phyloP scores from a whole-genome alignment of 768 basidiomycete genomes.

The Trametes elegans region DNA sequence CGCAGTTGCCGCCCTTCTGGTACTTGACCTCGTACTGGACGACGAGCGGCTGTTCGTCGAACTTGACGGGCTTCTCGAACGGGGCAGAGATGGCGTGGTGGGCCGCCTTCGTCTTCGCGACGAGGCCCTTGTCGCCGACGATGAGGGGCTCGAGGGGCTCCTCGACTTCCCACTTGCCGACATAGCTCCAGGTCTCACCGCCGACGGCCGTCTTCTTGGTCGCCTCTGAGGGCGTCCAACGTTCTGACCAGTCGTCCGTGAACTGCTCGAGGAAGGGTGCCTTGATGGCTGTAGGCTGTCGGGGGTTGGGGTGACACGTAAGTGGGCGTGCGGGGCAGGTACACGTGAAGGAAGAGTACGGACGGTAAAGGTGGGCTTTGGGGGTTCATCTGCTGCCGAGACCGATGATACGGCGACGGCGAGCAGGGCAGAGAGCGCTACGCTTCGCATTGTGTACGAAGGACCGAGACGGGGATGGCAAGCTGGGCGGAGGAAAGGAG shows the following conservation, averaged over 20 bases:
- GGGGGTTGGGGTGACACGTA: constrained; percentile 13
- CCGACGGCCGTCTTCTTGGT: constrained; percentile 98
- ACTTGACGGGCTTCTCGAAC: constrained; percentile 74
- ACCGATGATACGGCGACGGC: constrained; percentile 65
- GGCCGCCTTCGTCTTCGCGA: constrained; percentile 95
- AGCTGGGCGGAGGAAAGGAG: constrained; percentile 35
- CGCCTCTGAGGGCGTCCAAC: constrained; percentile 96
- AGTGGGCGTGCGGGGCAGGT: neutral
- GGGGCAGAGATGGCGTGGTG: constrained; percentile 99
- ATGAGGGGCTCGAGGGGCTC: constrained; percentile 76
- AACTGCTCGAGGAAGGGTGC: constrained; percentile 97
- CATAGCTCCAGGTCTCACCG: constrained; percentile 95
- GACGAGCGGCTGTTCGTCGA: constrained; percentile 82
- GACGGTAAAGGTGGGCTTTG: constrained; percentile 71
- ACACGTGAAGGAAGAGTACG: constrained; percentile 22
- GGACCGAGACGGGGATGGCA: constrained; percentile 47
- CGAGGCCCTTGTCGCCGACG: constrained; percentile 86
- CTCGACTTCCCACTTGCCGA: constrained; percentile 97
- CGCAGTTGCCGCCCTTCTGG: constrained; percentile 98
- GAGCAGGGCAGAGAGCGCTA: constrained; percentile 74
- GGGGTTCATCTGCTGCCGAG: constrained; percentile 54
- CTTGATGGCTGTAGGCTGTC: constrained; percentile 76
- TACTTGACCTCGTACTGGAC: constrained; percentile 99
- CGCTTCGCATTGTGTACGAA: constrained; percentile 86
- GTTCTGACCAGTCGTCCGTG: constrained; percentile 82